Evolutionary conservation across 108 stramenopile species (phyloP), one percentile per base, ranked within the genome.

Genomic region (Skeletonema tropicum): DNA sequence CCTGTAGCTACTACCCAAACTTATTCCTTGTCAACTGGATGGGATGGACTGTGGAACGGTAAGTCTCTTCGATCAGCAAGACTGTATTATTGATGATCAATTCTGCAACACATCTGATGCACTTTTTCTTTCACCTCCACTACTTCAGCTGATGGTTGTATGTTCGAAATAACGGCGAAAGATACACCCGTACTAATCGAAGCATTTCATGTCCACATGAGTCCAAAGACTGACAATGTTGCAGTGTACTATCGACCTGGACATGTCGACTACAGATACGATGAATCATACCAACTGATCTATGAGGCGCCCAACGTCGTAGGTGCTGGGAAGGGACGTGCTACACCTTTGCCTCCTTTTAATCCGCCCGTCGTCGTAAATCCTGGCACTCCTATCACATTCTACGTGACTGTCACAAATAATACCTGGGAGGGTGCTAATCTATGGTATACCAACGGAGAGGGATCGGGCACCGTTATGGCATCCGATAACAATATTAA

Each of bases 401-500:
- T 55, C 7, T 55, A 55, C 7, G 52, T 55, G 0, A 25, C 52
- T 55, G 21, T 23, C 25, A n/a, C 52, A 23, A 29, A 29, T 29
- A 29, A 29, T 29, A 55, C 6, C 21, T 1, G 23, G 0, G 52
- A 55, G 4, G 52, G 21, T 55, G 52, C 52, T 23, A 55, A 55
- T 23, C 5, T 55, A 4, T 49, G 48, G 52, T 55, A 55, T 12
- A 10, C 10, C 23, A 23, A 55, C 21, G 52, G 52, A 55, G 23
- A 6, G 2, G 52, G 52, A 55, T 2, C 52, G 52, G 52, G 52
- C 10, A 55, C 52, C 19, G 25, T 9, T 8, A 25, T 25, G 9
- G 52, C 52, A 55, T 55, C 52, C 9, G 52, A 55, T 55, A 23
- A 55, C 9, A 55, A 55, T n/a, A 55, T 55, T 6, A 55, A 55